phyloP scores from a whole-genome alignment of 306 rosid genomes.

The Trifolium dubium region DNA sequence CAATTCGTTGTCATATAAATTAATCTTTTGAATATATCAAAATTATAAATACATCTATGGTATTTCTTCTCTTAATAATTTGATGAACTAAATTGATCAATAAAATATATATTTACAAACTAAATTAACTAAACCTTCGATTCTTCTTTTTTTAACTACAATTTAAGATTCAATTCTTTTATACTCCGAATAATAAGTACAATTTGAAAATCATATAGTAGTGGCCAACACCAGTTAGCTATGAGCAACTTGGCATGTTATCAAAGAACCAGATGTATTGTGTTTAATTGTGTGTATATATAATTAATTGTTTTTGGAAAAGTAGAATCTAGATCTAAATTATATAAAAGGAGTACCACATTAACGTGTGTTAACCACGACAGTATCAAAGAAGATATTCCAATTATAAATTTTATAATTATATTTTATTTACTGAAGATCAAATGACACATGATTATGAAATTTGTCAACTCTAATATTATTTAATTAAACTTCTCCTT shows the following conservation, averaged over 20 bases:
- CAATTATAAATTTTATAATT: slow-evolving; percentile 1
- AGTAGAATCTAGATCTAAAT: slow-evolving; percentile 23
- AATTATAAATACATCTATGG: too few relatives aligned
- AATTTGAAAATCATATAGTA: neutral
- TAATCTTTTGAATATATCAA: too few relatives aligned
- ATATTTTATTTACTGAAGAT: slow-evolving; percentile 15
- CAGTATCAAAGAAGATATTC: slow-evolving; percentile 39
- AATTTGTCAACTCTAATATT: slow-evolving; percentile 44
- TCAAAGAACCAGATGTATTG: neutral
- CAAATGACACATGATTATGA: slow-evolving; percentile 47
- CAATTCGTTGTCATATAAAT: too few relatives aligned
- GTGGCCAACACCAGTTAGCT: neutral
- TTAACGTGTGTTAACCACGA: slow-evolving; percentile 19
- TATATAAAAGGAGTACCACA: neutral
- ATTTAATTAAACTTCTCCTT: slow-evolving; percentile 17
- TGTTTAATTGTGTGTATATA: neutral
- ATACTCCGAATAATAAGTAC: too few relatives aligned
- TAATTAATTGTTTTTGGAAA: neutral
- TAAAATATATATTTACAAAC: too few relatives aligned
- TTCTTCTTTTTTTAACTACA: too few relatives aligned
- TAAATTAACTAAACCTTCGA: too few relatives aligned
- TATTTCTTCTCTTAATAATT: too few relatives aligned
- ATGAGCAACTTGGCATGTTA: neutral
- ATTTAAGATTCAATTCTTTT: too few relatives aligned
- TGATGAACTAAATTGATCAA: too few relatives aligned